Evolutionary conservation across 352 stramenopile species (phyloP).

Genomic region (Phytophthora citrophthora): DNA sequence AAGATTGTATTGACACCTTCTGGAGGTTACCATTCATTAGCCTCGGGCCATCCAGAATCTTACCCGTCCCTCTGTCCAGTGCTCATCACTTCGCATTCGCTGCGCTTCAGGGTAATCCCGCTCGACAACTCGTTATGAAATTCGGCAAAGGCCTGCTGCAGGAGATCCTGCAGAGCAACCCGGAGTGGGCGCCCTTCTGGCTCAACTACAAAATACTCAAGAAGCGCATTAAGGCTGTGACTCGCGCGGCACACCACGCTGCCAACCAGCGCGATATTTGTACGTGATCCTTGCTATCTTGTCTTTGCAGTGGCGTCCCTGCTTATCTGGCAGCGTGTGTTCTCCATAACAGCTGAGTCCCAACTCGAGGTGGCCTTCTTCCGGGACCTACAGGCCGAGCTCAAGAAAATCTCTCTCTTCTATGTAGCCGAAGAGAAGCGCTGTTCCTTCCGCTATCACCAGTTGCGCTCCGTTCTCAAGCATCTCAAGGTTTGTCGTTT

Average conservation of each 20-base stretch:
- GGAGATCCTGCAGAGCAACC: conserved; percentile 78
- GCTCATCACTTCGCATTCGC: conserved; percentile 29
- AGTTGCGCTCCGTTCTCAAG: conserved; percentile 74
- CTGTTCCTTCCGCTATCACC: conserved; percentile 70
- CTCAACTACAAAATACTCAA: conserved; percentile 90
- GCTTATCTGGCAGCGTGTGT: neutral
- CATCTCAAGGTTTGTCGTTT: conserved; percentile 53
- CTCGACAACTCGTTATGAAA: conserved; percentile 57
- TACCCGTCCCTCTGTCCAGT: neutral
- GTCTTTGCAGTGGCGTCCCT: too few species aligned
- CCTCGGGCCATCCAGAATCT: conserved; percentile 13
- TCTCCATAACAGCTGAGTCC: conserved; percentile 51
- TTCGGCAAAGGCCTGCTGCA: conserved; percentile 80
- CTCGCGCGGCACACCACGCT: conserved; percentile 42
- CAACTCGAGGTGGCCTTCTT: conserved; percentile 84
- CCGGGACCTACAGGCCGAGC: conserved; percentile 69
- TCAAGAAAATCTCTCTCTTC: conserved; percentile 86
- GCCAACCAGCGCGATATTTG: conserved; percentile 55
- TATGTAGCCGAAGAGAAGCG: conserved; percentile 80
- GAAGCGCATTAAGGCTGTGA: conserved; percentile 84
- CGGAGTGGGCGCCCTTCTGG: conserved; percentile 86
- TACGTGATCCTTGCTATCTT: conserved; percentile 19
- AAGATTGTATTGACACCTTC: conserved; percentile 25
- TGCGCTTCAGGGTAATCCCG: conserved; percentile 6
- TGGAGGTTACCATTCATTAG: conserved; percentile 1